Conservation (phyloP, 75 land plant species). For the Larix kaempferi region DNA sequence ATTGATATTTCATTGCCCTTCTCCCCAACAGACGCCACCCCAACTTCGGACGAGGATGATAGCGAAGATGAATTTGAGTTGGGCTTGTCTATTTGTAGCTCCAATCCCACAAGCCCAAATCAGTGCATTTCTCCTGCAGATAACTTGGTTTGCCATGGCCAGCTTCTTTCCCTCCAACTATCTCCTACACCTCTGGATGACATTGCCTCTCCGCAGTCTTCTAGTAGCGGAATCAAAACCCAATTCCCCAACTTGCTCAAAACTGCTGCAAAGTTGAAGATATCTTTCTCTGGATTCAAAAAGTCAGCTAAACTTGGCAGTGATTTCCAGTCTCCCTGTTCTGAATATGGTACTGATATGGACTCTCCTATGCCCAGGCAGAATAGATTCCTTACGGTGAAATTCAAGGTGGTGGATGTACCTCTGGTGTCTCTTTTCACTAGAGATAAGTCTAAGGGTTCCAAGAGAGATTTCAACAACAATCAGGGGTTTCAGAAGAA, state of each 20-base stretch:
- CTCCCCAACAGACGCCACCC: too few species aligned
- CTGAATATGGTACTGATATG: neutral
- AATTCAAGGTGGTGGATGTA: slow-evolving; percentile 57
- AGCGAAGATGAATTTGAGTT: slow-evolving; percentile 23
- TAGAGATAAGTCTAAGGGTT: slow-evolving; percentile 26
- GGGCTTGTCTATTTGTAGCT: slow-evolving; percentile 18
- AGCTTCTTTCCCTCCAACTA: slow-evolving; percentile 32
- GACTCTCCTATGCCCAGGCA: neutral
- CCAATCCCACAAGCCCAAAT: slow-evolving; percentile 7
- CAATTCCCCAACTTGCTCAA: slow-evolving; percentile 35
- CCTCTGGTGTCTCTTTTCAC: slow-evolving; percentile 34
- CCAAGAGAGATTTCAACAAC: too few species aligned
- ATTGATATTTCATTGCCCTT: slow-evolving; percentile 49
- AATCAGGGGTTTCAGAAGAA: too few species aligned
- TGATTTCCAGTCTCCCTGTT: neutral
- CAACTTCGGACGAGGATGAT: slow-evolving; percentile 7
- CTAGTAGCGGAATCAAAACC: neutral
- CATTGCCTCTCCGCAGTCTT: too few species aligned
- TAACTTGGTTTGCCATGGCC: slow-evolving; percentile 39
- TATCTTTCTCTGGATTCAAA: slow-evolving; percentile 39
- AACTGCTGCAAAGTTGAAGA: slow-evolving; percentile 47
- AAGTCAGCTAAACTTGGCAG: slow-evolving; percentile 20
- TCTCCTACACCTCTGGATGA: too few species aligned
- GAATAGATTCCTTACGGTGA: slow-evolving; percentile 42
- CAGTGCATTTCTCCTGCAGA: slow-evolving; percentile 34